phyloP scores from a whole-genome alignment of 768 basidiomycete species.

The Termitomyces sp. region DNA sequence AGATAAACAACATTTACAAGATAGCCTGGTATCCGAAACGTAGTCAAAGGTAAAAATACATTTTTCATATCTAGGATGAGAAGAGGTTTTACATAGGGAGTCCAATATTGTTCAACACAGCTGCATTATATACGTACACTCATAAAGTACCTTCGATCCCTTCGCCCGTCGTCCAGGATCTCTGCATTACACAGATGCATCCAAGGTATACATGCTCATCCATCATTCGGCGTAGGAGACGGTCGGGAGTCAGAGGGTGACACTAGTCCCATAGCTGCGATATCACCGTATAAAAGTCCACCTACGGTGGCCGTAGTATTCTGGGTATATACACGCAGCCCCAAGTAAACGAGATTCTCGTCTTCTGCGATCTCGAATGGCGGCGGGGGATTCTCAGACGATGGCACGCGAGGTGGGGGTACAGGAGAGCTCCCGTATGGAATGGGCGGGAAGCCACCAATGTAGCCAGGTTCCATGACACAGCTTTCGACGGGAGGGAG shows the following conservation, averaged over 20 bases:
- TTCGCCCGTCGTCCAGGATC: not conserved
- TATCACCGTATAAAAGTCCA: conserved; percentile 21
- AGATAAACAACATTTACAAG: too few relatives aligned
- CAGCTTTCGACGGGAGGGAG: conserved; percentile 11
- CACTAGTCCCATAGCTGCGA: conserved; percentile 2
- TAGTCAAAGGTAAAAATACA: too few relatives aligned
- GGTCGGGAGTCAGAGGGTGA: conserved; percentile 4
- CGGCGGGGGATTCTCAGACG: conserved; percentile 9
- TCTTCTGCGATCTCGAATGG: conserved; percentile 24
- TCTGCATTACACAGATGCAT: not conserved
- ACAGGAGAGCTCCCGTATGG: conserved; percentile 3
- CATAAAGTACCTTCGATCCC: not conserved
- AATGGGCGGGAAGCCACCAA: not conserved
- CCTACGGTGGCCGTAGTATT: conserved; percentile 36
- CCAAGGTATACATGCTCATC: not conserved
- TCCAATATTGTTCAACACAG: too few relatives aligned
- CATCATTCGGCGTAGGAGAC: not conserved
- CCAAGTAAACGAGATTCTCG: conserved; percentile 40
- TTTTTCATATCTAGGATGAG: too few relatives aligned
- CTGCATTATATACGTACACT: not conserved
- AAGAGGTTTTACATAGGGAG: too few relatives aligned
- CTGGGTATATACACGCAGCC: conserved; percentile 43
- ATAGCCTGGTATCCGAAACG: too few relatives aligned
- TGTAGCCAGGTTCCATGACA: conserved; percentile 14
- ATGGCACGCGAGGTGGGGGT: conserved; percentile 1